A percentile compares a stretch with the other conserved stretches of the same genome.
phyloP scores from a whole-genome alignment of 805 yeast species.

The Candida saitoana region DNA sequence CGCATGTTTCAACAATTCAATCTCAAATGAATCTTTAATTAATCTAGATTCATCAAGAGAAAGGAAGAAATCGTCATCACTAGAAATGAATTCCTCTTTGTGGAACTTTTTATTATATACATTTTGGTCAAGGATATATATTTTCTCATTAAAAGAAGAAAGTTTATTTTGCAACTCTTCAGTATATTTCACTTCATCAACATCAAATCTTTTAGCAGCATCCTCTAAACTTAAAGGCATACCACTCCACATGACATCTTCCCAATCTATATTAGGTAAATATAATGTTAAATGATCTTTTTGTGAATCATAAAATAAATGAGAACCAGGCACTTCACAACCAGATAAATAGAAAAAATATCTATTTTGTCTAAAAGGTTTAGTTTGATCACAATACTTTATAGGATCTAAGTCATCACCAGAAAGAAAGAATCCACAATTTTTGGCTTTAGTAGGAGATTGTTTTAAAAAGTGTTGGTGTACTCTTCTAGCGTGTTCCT shows the following conservation, averaged over 20 bases:
- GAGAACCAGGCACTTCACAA: slow-evolving; percentile 72
- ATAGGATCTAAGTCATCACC: slow-evolving; percentile 57
- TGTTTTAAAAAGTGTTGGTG: slow-evolving; percentile 31
- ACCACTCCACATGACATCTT: slow-evolving; percentile 97
- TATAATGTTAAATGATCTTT: slow-evolving; percentile 63
- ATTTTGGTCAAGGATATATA: slow-evolving; percentile 55
- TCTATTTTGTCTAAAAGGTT: slow-evolving; percentile 81
- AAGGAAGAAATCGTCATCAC: slow-evolving; percentile 47
- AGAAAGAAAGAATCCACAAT: slow-evolving; percentile 47
- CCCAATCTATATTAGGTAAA: slow-evolving; percentile 78
- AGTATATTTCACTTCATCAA: slow-evolving; percentile 72
- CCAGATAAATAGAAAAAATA: slow-evolving; percentile 88
- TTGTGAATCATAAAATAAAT: slow-evolving; percentile 53
- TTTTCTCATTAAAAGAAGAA: slow-evolving; percentile 18
- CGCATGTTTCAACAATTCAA: slow-evolving; percentile 73
- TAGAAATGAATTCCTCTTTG: slow-evolving; percentile 24
- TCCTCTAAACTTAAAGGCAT: slow-evolving; percentile 66
- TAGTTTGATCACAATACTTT: slow-evolving; percentile 75
- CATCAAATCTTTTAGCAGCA: slow-evolving; percentile 66
- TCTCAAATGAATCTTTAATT: slow-evolving; percentile 80
- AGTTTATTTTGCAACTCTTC: slow-evolving; percentile 43
- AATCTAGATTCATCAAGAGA: slow-evolving; percentile 86
- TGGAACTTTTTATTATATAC: slow-evolving; percentile 35
- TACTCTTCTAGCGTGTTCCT: slow-evolving; percentile 62
- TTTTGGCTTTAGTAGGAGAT: slow-evolving; percentile 19